These are phyloP conservation scores for Rhexocercosporidium sp. DNA, from an alignment of 2,329 filamentous ascomycete species.

Conservation along the genomic window DNA sequence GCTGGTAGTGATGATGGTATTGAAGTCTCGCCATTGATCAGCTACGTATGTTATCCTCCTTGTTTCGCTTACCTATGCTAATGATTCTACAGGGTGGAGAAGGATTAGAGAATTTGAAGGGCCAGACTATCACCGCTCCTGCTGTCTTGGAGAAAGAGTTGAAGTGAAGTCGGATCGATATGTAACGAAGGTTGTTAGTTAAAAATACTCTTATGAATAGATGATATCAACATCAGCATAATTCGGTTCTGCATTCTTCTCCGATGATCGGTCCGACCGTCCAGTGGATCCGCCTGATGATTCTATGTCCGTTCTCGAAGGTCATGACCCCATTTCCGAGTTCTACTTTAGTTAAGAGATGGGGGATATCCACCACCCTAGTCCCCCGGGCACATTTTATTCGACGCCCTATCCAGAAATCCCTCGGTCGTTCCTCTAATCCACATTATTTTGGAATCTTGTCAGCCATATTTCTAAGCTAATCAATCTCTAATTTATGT, in stretches of 20 bases:
- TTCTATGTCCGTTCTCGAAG: background rate
- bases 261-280: background rate
- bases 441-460: background rate
- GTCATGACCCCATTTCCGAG: background rate
- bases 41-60: constrained; percentile 75
- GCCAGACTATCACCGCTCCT: constrained; percentile 58
- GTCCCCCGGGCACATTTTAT: background rate
- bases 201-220: constrained; percentile 16
- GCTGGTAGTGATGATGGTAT: constrained; percentile 70
- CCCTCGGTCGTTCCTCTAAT: background rate
- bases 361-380: background rate
- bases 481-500: background rate
- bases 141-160: constrained; percentile 55
- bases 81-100: constrained; percentile 64
- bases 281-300: background rate
- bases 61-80: constrained; percentile 47
- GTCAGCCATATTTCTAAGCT: background rate
- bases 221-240: constrained; percentile 13
- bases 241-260: background rate
- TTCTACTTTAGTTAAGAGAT: background rate
- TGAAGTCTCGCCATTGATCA: constrained; percentile 90
- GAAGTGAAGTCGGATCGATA: constrained; percentile 12
- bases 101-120: constrained; percentile 61
- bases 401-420: background rate
- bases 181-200: background rate